Evolutionary conservation across 2,329 filamentous ascomycete species (phyloP).

Genomic region (Talaromyces sp.): DNA sequence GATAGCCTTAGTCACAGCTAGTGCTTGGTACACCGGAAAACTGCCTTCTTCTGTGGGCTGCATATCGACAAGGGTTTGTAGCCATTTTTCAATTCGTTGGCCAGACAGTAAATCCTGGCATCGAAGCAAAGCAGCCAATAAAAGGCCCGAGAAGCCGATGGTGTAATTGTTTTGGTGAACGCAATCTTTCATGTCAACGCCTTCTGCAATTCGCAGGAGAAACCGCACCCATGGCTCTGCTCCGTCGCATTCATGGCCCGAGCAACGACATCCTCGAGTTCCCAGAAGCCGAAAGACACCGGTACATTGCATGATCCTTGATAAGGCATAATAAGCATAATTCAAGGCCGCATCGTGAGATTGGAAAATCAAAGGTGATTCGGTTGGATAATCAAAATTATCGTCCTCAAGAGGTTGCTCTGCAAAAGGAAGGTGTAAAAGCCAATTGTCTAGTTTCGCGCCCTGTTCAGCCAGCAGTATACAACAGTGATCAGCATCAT

Average conservation of each 20-base stretch:
- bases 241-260: not conserved
- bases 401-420: not conserved
- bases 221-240: not conserved
- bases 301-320: not conserved
- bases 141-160: not conserved
- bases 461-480: not conserved
- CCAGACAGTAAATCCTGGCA: not conserved
- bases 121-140: not conserved
- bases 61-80: not conserved
- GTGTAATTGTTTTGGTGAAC: not conserved
- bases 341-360: not conserved
- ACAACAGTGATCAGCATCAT: not conserved
- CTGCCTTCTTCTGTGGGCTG: not conserved
- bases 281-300: not conserved
- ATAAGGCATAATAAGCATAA: not conserved
- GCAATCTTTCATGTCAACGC: not conserved
- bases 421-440: not conserved
- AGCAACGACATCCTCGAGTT: not conserved
- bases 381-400: not conserved
- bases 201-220: not conserved
- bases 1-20: not conserved
- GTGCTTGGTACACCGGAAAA: not conserved
- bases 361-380: not conserved
- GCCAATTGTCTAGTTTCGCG: not conserved
- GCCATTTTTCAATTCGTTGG: not conserved